These are phyloP conservation scores for Wickerhamomyces pijperi DNA, from an alignment of 805 yeast species.

Conservation along the genomic window DNA sequence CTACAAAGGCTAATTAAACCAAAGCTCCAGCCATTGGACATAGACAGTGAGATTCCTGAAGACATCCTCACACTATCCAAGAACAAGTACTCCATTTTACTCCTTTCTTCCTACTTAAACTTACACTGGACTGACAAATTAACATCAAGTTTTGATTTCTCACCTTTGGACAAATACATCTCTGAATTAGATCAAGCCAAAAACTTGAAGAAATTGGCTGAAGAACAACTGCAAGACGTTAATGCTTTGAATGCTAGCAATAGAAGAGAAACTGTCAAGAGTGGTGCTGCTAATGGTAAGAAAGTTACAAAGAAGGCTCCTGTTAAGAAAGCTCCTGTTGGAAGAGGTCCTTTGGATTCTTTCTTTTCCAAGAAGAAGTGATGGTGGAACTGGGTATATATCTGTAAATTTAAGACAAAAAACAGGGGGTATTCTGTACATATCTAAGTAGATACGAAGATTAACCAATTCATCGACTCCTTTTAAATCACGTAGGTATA, in stretches of 20 bases:
- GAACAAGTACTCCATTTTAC: constrained; percentile 28
- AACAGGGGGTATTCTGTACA: too few relatives aligned
- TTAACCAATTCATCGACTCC: too few relatives aligned
- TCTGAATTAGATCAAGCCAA: constrained; percentile 9
- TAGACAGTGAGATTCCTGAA: constrained; percentile 22
- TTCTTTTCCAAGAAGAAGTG: constrained; percentile 42
- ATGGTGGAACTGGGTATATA: too few relatives aligned
- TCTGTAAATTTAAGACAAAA: too few relatives aligned
- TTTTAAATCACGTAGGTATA: too few relatives aligned
- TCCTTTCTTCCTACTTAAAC: constrained; percentile 34
- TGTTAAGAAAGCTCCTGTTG: constrained; percentile 35
- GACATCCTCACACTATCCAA: constrained; percentile 24
- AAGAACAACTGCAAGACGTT: constrained; percentile 20
- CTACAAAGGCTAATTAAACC: constrained; percentile 16
- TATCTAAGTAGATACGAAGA: too few relatives aligned
- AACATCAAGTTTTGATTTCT: constrained; percentile 22
- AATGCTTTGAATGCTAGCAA: constrained; percentile 13
- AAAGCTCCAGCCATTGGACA: constrained; percentile 17
- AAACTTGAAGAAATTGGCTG: constrained; percentile 17
- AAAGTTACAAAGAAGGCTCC: constrained; percentile 17
- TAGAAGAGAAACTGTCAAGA: constrained; percentile 4
- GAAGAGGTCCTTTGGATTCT: constrained; percentile 61
- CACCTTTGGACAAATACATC: constrained; percentile 19
- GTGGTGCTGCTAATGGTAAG: constrained; percentile 9
- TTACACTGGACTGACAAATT: constrained; percentile 11